Percentiles rank a stretch among this genome's conserved stretches.
phyloP scores from a whole-genome alignment of 495 filamentous ascomycete genomes.

The Penicillium salamii region DNA sequence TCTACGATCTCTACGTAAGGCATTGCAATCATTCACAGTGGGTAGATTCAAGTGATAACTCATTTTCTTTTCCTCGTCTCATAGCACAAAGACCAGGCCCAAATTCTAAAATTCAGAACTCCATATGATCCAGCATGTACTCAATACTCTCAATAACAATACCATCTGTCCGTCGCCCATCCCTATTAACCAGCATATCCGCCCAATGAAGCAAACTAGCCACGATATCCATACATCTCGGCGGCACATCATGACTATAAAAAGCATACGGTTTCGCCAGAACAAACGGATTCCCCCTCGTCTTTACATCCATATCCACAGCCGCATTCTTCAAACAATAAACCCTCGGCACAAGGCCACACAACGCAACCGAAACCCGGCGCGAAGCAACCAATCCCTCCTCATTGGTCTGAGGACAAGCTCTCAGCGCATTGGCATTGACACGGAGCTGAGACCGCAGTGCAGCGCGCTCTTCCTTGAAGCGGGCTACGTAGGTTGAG shows the following conservation, averaged over 20 bases:
- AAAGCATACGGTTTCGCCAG: background rate
- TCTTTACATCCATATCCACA: background rate
- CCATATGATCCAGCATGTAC: background rate
- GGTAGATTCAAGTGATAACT: too few species aligned
- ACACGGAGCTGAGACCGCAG: background rate
- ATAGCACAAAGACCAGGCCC: background rate
- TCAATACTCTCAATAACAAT: background rate
- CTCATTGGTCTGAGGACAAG: background rate
- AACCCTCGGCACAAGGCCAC: background rate
- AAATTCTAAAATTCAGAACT: background rate
- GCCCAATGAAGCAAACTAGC: conserved; percentile 4
- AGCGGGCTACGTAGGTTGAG: background rate
- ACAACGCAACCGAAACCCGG: background rate
- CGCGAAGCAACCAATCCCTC: background rate
- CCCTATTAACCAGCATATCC: conserved; percentile 2
- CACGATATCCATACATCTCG: background rate
- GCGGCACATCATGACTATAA: background rate
- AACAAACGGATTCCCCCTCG: background rate
- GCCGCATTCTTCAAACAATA: background rate
- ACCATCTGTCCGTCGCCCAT: conserved; percentile 2
- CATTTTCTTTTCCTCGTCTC: too few species aligned
- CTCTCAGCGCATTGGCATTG: background rate
- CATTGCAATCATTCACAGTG: too few species aligned
- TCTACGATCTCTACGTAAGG: background rate
- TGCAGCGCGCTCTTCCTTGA: background rate